Evolutionary conservation across 768 basidiomycete species (phyloP).

Genomic region (Boletus sp.): DNA sequence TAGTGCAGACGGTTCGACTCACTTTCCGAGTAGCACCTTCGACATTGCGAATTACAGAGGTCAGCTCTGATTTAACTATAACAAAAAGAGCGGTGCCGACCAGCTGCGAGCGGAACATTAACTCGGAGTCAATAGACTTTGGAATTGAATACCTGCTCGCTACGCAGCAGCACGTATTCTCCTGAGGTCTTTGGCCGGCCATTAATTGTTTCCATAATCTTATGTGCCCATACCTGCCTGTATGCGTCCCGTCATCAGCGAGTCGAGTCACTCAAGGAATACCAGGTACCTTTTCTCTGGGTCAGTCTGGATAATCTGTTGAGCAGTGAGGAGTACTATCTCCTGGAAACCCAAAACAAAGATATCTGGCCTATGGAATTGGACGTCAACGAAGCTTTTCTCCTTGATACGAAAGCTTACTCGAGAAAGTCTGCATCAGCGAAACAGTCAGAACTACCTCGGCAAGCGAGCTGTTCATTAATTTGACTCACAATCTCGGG

Average conservation of each 20-base stretch:
- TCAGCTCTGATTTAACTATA: conserved; percentile 73
- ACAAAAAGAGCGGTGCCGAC: conserved; percentile 93
- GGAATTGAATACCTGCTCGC: conserved; percentile 68
- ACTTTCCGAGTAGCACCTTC: conserved; percentile 93
- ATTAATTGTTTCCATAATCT: conserved; percentile 76
- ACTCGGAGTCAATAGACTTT: not conserved
- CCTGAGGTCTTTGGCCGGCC: conserved; percentile 60
- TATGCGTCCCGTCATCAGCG: not conserved
- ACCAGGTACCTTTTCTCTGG: conserved; percentile 80
- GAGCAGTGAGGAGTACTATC: conserved; percentile 95
- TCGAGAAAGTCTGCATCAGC: conserved; percentile 16
- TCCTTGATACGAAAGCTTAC: conserved; percentile 7
- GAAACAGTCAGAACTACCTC: not conserved
- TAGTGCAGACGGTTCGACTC: not conserved
- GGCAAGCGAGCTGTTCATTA: not conserved
- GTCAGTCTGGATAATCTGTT: conserved; percentile 94
- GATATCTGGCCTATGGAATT: conserved; percentile 68
- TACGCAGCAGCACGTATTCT: conserved; percentile 82
- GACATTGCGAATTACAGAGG: conserved; percentile 82
- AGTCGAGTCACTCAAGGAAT: not conserved
- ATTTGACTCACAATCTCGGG: conserved; percentile 59
- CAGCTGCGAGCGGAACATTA: conserved; percentile 48
- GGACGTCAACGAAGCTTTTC: conserved; percentile 24
- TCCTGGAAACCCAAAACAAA: conserved; percentile 94
- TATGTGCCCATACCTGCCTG: conserved; percentile 85